Conservation (phyloP, 2,329 filamentous ascomycete genomes). For the Phyllosticta citribraziliensis region DNA sequence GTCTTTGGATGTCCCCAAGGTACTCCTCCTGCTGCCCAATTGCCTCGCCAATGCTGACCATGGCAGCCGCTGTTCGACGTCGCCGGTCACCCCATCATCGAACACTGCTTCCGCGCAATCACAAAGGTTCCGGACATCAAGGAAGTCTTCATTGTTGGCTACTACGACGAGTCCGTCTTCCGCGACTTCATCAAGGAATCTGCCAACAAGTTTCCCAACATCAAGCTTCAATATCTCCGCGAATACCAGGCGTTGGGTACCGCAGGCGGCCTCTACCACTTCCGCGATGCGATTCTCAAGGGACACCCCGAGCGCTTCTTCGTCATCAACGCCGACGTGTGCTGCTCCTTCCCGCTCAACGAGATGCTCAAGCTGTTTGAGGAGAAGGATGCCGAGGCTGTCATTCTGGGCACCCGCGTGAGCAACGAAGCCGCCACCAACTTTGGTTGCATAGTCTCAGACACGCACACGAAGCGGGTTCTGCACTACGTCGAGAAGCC, state of each 20-base stretch:
- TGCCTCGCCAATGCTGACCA: conserved; percentile 16
- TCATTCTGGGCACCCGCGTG: conserved; percentile 88
- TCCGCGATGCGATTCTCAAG: conserved; percentile 97
- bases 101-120: conserved; percentile 90
- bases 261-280: conserved; percentile 94
- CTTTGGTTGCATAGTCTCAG: conserved; percentile 96
- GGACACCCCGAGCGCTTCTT: conserved; percentile 91
- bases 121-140: conserved; percentile 85
- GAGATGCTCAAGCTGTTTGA: conserved; percentile 94
- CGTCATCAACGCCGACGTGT: conserved; percentile 95
- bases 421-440: conserved; percentile 85
- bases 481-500: conserved; percentile 99
- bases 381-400: conserved; percentile 90
- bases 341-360: conserved; percentile 92
- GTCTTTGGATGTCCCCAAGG: conserved; percentile 92
- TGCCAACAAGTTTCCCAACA: conserved; percentile 70
- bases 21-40: conserved; percentile 25
- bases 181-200: conserved; percentile 96
- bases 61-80: conserved; percentile 89
- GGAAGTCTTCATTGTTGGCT: conserved; percentile 95
- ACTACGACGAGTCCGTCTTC: conserved; percentile 97
- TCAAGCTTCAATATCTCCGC: conserved; percentile 88
- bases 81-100: conserved; percentile 95
- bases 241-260: conserved; percentile 96
- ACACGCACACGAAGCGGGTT: conserved; percentile 86